Conservation (phyloP, 345 rosid species). For the Moricandia moricandioides region DNA sequence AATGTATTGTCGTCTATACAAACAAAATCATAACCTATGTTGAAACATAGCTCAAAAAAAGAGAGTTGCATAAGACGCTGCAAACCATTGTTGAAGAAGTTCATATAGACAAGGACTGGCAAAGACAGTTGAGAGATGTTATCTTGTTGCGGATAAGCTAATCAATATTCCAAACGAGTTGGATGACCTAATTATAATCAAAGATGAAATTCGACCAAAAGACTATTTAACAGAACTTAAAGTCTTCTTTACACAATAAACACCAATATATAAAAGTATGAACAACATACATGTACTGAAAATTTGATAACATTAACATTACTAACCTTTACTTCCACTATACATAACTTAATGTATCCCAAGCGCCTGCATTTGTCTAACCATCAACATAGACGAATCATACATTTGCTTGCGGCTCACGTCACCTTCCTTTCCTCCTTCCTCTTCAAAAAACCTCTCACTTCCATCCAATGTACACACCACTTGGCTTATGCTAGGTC, state of each 20-base stretch:
- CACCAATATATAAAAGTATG: neutral
- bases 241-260: conserved; percentile 3
- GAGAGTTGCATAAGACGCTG: neutral
- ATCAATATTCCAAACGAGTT: neutral
- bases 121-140: neutral
- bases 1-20: neutral
- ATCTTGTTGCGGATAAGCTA: neutral
- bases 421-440: conserved; percentile 47
- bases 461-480: conserved; percentile 83
- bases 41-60: neutral
- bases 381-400: conserved; percentile 57
- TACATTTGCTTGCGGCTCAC: conserved; percentile 67
- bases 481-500: conserved; percentile 85
- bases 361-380: conserved; percentile 71
- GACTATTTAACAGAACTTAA: neutral
- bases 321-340: conserved; percentile 7
- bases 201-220: neutral
- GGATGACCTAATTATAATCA: neutral
- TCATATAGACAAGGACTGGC: neutral
- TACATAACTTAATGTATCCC: conserved; percentile 63
- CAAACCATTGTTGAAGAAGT: neutral
- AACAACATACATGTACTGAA: neutral
- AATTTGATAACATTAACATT: neutral
- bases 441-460: conserved; percentile 44
- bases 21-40: neutral